Base-by-base conservation (phyloP, 2,329 filamentous ascomycete genomes). In the Penicillium sp. region DNA sequence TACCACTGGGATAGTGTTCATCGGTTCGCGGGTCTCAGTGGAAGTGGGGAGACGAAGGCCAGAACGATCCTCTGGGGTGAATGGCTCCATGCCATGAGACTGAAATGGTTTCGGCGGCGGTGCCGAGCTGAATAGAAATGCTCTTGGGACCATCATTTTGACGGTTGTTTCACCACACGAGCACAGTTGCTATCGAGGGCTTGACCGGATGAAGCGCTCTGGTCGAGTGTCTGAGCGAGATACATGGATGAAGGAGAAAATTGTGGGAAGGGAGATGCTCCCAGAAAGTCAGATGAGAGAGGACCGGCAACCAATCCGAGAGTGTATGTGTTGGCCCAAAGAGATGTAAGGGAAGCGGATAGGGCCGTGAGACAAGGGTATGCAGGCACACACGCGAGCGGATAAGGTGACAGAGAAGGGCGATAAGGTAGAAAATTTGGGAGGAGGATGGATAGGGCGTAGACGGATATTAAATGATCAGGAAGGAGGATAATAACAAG, bases 131-230 rank as follows among this genome's bases (percentile, higher is more conserved):
- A 74, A 75, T 19, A 72, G 62, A 58, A 76, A 77, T 50, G 74
- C 69, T 62, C 74, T 69, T 40, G 75, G 75, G 49, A 77, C 73
- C 74, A 78, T 78, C 74, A 77, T 77, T 53, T 69, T 62, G 54
- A 54, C 40, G 55, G 49, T 40, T 54, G 42, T 48, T 23, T 72
- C 61, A 66, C 60, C 57, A 54, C 60, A 63, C 51, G 54, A 56
- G 6, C 56, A 52, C 57, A 45, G 58, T 61, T 59, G 50, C 38
- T 57, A 48, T 42, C 42, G 59, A 61, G 62, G 55, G 56, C 57
- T 62, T 62, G 58, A 69, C 74, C 74, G 53, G 73, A 69, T 27
- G 72, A 76, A 70, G 74, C 73, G 69, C 72, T 75, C 63, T 75
- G 73, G 56, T 76, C 73, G 63, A 75, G 71, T 7, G 58, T 68